Evolutionary conservation across 1,284 basidiomycete species (phyloP), one percentile per base, ranked within the genome.

Genomic region (Ganoderma lingzhi): DNA sequence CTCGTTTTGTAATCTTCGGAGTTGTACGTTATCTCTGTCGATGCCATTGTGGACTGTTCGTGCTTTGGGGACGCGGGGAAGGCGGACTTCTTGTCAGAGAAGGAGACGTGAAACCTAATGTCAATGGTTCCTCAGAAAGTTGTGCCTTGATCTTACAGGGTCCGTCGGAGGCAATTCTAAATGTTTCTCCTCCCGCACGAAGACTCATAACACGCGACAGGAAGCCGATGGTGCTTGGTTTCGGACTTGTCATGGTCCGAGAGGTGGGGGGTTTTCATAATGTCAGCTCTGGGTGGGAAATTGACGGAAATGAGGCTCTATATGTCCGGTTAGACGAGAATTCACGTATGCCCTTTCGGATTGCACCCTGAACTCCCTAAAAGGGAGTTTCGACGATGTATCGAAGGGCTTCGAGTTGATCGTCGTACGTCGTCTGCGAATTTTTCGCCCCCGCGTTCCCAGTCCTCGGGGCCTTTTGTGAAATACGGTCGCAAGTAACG

Each of bases 1-100:
- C 35, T 41, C 19, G 35, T 39, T 37, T 12, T 12, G n/a, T 39
- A 58, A 58, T n/a, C 35, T 41, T 41, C 14, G 5, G 5, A 60
- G n/a, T 41, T 60, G 58, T 60, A 56, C 53, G 53, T 56, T 56
- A 56, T 56, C 30, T 3, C 14, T 32, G 19, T 55, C 30, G 53
- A 35, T 35, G 53, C 17, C 6, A 10, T 35, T 35, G 30, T 32
- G 6, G 15, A 9, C 17, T 53, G 10, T 12, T 15, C 23, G 23
- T 14, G 23, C 23, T 53, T 53, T 30, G 48, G 48, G n/a, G 48
- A 30, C 14, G 48, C 12, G 48, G 48, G 48, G 48, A 53, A 53
- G 48, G 48, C 23, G 10, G 23, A 28, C 48, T 30, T 53, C 48
- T 28, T 12, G 48, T 9, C 3, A 9, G n/a, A 53, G 48, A 53